Percentiles rank a stretch among this genome's conserved stretches.
These are phyloP conservation scores for Naegleria lovaniensis DNA, from an alignment of 208 protist genomes.

Conservation along the genomic window DNA sequence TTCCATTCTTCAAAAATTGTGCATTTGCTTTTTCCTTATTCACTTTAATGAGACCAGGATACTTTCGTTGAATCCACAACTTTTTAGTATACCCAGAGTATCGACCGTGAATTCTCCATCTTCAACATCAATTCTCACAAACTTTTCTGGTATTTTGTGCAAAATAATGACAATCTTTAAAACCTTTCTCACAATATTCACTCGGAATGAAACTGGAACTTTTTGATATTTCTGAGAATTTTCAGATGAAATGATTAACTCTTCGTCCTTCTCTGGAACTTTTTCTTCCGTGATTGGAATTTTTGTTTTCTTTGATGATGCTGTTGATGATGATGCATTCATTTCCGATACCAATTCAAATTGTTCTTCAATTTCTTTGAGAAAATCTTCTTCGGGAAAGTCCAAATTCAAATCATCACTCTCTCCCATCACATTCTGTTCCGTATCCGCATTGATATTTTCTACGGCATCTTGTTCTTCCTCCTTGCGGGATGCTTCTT, in stretches of 20 bases:
- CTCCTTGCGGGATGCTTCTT: too few species aligned
- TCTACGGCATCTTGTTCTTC: too few species aligned
- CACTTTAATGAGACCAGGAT: neutral
- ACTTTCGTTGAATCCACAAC: neutral
- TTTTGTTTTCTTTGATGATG: neutral
- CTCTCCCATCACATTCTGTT: neutral
- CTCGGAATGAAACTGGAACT: neutral
- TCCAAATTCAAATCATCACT: neutral
- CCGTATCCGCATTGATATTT: neutral
- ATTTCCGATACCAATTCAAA: neutral
- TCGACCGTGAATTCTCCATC: neutral
- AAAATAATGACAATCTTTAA: neutral
- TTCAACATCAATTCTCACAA: neutral
- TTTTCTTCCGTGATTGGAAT: neutral
- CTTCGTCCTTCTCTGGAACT: neutral
- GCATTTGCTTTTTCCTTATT: neutral
- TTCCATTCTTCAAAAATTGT: neutral
- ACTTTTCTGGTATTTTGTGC: slow-evolving; percentile 9
- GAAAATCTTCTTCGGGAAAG: neutral
- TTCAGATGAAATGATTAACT: neutral
- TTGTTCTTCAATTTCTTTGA: neutral
- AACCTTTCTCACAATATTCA: neutral
- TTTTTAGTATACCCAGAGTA: neutral
- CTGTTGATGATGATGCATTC: neutral
- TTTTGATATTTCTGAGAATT: neutral